A percentile compares a stretch with the other conserved stretches of the same genome.
phyloP scores from a whole-genome alignment of 2,329 filamentous ascomycete genomes.

The Endoconidiophora polonica region DNA sequence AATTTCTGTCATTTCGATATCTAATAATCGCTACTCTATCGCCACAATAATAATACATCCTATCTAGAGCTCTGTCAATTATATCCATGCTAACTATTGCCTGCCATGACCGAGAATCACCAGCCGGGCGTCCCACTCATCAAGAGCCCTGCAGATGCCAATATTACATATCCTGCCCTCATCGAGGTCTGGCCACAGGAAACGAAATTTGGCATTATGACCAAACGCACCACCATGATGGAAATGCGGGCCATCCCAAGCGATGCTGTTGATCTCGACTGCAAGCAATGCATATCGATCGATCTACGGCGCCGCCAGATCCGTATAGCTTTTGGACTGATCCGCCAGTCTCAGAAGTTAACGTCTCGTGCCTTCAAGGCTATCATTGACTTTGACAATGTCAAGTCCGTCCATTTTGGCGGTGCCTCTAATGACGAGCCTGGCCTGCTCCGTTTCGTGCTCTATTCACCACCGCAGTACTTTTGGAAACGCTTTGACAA shows the following conservation, averaged over 20 bases:
- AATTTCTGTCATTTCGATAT: too few relatives aligned
- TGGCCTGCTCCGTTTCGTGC: constrained; percentile 26
- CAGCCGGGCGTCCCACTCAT: too few relatives aligned
- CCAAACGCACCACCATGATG: constrained; percentile 1
- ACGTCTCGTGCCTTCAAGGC: constrained; percentile 22
- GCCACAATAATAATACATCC: too few relatives aligned
- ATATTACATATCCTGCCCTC: constrained; percentile 3
- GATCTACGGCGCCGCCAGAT: constrained; percentile 9
- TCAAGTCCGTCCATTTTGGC: constrained; percentile 27
- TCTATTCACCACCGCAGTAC: constrained; percentile 29
- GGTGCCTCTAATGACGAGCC: background rate
- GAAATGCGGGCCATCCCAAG: constrained; percentile 3
- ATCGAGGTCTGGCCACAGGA: background rate
- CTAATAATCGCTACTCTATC: too few relatives aligned
- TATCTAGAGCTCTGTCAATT: too few relatives aligned
- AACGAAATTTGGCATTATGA: constrained; percentile 7
- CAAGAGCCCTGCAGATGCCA: background rate
- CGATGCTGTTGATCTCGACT: constrained; percentile 4
- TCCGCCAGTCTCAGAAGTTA: background rate
- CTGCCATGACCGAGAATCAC: too few relatives aligned
- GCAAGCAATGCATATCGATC: constrained; percentile 4
- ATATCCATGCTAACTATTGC: too few relatives aligned
- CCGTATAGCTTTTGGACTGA: constrained; percentile 6
- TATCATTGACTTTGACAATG: constrained; percentile 27
- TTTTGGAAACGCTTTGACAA: constrained; percentile 22